Evolutionary conservation across 495 filamentous ascomycete genomes (phyloP), one percentile per base, ranked within the genome.

Genomic region (Penicillium maclennaniae): DNA sequence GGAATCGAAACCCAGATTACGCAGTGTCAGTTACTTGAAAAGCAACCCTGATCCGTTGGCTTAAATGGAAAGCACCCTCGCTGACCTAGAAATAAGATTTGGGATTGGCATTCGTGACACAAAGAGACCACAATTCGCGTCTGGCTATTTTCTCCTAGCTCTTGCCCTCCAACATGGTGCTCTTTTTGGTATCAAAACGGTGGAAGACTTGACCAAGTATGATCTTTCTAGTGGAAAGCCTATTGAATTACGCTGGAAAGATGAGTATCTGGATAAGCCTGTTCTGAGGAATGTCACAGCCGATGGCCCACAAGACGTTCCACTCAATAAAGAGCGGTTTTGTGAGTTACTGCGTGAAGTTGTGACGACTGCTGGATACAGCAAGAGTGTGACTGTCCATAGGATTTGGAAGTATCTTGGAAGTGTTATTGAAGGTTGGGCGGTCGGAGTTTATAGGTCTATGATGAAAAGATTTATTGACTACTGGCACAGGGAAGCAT

Each of bases 251-350:
- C 56, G 51, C 17, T 55, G 20, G 59, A 62, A 62, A 14, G 53
- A 56, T 19, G 46, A 56, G 23, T 59, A 51, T 54, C 23, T 59
- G 17, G 46, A 60, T 25, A 56, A 51, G 46, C 58, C 58, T 39
- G 42, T 59, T 26, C 53, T 62, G 46, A 62, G 59, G 53, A 49
- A 62, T 54, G 53, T 56, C 46, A 62, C 53, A 10, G 60, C 55
- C 20, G 38, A 62, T 28, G 43, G 60, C 12, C 55, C 49, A 36
- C 38, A 62, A 54, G 60, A 62, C 7, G 52, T 56, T 7, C 53
- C 53, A 16, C 56, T 62, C 38, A 3, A 27, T 16, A 56, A 54
- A 14, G 26, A 50, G n/a, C n/a, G 12, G 26, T 56, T 59, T 52
- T 59, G 49, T 49, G 45, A 50, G 19, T 47, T 39, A 10, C 31